Evolutionary conservation across 495 filamentous ascomycete species (phyloP).

Genomic region (Xylaria grammica): DNA sequence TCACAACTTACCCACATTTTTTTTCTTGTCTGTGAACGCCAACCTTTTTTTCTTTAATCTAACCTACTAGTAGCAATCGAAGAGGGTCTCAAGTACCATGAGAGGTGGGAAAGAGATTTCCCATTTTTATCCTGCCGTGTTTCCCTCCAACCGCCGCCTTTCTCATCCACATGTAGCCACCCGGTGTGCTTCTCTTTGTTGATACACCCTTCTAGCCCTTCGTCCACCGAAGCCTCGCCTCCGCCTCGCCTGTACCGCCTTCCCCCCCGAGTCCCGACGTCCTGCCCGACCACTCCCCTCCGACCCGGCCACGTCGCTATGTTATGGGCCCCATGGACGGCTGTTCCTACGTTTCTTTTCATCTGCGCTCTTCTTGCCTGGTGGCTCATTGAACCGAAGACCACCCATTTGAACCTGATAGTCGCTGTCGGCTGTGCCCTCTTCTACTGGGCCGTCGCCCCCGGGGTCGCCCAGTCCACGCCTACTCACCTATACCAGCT

Average conservation of each 20-base stretch:
- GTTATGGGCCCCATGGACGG: conserved; percentile 57
- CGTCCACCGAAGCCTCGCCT: background rate
- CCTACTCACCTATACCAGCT: conserved; percentile 44
- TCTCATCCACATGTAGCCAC: conserved; percentile 13
- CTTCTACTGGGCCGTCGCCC: conserved; percentile 52
- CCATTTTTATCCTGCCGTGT: background rate
- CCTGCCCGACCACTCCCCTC: conserved; percentile 4
- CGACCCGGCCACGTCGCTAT: conserved; percentile 48
- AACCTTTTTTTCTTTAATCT: background rate
- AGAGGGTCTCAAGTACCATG: conserved; percentile 2
- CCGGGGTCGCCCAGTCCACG: conserved; percentile 46
- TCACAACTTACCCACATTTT: conserved; percentile 9
- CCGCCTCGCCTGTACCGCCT: background rate
- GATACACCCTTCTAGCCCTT: background rate
- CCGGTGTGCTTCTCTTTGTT: conserved; percentile 9
- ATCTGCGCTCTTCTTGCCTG: conserved; percentile 54
- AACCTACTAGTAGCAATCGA: background rate
- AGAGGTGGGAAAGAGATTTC: conserved; percentile 16
- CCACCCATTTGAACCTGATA: conserved; percentile 49
- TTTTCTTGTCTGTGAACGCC: conserved; percentile 1
- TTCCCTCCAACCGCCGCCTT: background rate
- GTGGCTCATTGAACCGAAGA: conserved; percentile 57
- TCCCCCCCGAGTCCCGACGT: background rate
- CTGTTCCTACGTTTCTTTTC: conserved; percentile 56
- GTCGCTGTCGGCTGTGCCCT: conserved; percentile 51